These are phyloP conservation scores for Pugionium dolabratum DNA, from an alignment of 345 rosid species.

Conservation along the genomic window DNA sequence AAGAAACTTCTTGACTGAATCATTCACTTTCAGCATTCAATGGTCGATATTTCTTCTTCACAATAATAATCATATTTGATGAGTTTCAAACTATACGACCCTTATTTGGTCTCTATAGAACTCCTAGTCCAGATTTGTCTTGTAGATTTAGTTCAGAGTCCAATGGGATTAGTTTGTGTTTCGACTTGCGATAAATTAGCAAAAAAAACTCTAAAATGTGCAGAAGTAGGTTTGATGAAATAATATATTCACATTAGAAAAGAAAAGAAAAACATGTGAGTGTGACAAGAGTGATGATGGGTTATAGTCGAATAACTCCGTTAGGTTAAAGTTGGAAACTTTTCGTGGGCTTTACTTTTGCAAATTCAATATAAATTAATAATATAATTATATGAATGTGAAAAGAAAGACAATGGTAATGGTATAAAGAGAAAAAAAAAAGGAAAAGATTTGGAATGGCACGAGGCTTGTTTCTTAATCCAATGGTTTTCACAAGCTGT, in stretches of 20 bases:
- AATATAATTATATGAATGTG: slow-evolving; percentile 1
- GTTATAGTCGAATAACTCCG: not conserved
- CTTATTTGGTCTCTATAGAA: too few relatives aligned
- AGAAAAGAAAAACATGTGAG: slow-evolving; percentile 29
- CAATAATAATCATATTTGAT: too few relatives aligned
- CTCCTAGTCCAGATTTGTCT: too few relatives aligned
- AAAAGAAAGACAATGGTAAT: slow-evolving; percentile 13
- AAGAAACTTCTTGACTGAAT: slow-evolving; percentile 30
- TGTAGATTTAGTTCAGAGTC: too few relatives aligned
- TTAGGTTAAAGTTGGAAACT: slow-evolving; percentile 27
- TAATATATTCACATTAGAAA: not conserved
- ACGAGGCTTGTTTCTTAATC: slow-evolving; percentile 48
- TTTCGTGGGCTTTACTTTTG: slow-evolving; percentile 43
- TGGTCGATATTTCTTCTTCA: too few relatives aligned
- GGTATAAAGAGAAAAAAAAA: slow-evolving; percentile 25
- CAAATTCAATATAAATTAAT: slow-evolving; percentile 24
- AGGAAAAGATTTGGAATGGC: slow-evolving; percentile 38
- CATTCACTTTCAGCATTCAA: too few relatives aligned
- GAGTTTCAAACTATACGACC: too few relatives aligned
- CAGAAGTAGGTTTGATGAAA: not conserved
- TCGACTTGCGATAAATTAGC: too few relatives aligned
- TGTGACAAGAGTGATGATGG: slow-evolving; percentile 41
- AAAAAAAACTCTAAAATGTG: too few relatives aligned
- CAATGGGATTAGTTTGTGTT: too few relatives aligned
- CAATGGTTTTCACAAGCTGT: slow-evolving; percentile 38